Evolutionary conservation across 2,329 filamentous ascomycete genomes (phyloP).

Genomic region (Penicillium sp.): DNA sequence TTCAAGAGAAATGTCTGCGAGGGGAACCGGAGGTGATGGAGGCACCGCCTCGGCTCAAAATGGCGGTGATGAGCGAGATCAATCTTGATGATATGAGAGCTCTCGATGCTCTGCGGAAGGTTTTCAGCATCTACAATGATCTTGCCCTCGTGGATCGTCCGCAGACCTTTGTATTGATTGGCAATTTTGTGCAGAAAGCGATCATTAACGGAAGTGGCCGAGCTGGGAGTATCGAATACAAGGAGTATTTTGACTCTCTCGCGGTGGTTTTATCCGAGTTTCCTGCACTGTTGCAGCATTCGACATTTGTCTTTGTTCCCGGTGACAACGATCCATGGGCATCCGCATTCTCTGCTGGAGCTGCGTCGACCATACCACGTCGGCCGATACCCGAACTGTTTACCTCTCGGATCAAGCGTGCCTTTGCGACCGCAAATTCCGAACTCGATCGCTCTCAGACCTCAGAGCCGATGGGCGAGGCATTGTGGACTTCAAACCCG

Average conservation of each 20-base stretch:
- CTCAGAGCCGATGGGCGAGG: slow-evolving; percentile 64
- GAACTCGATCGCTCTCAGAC: slow-evolving; percentile 59
- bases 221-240: slow-evolving; percentile 89
- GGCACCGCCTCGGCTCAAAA: slow-evolving; percentile 46
- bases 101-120: slow-evolving; percentile 75
- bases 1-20: slow-evolving; percentile 70
- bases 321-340: slow-evolving; percentile 98
- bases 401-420: slow-evolving; percentile 79
- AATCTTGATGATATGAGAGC: slow-evolving; percentile 83
- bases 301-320: slow-evolving; percentile 89
- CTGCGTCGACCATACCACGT: slow-evolving; percentile 48
- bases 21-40: slow-evolving; percentile 23
- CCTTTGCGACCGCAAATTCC: slow-evolving; percentile 74
- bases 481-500: slow-evolving; percentile 88
- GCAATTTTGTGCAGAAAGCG: slow-evolving; percentile 71
- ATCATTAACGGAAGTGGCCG: slow-evolving; percentile 66
- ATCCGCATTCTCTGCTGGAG: slow-evolving; percentile 67
- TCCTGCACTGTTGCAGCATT: slow-evolving; percentile 72
- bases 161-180: slow-evolving; percentile 77
- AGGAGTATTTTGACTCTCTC: slow-evolving; percentile 89
- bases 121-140: slow-evolving; percentile 72
- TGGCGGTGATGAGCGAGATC: slow-evolving; percentile 82
- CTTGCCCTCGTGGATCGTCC: slow-evolving; percentile 67
- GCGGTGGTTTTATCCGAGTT: slow-evolving; percentile 82
- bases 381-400: slow-evolving; percentile 79